Base-by-base conservation (phyloP, 1,284 basidiomycete species). In the Calocybe gambosa region DNA sequence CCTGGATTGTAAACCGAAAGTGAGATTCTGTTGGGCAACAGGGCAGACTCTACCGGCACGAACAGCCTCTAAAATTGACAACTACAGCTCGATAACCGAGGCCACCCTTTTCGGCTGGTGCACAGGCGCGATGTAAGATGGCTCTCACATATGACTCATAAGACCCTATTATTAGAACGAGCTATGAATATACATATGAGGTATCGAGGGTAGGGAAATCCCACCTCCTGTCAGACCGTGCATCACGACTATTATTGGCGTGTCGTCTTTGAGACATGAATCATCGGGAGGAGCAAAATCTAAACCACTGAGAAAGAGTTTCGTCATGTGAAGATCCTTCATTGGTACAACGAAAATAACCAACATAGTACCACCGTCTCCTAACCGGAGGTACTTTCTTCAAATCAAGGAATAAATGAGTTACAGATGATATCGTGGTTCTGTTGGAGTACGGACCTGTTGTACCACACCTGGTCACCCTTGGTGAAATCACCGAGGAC, bases 11-110 rank as follows among this genome's bases (percentile, higher is more conserved):
- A 40, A 47, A 21, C 13, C 42, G 15, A 42, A 47, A 21, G n/a
- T 42, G n/a, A 40, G 42, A 28, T 39, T 50, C 44, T 53, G 40
- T 38, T 25, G 28, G 21, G 35, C 18, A n/a, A n/a, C n/a, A 31
- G 19, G 16, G 7, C 13, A 6, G 20, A 20, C 26, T 9, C 9
- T 5, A 5, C 10, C 10, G 5, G 13, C 13, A 73, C 79, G 56
- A 56, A 87, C 94, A 97, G 57, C 93, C 94, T 55, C 93, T 82
- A 69, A 88, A 95, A 67, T 95, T 74, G 45, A 93, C 78, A 6
- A 96, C 93, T 3, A 91, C 83, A 2, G 80, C 93, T 52, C 93
- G 75, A 63, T 89, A 93, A 5, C 91, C 92, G 38, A 94, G 70
- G 1, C 92, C 93, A 25, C 89, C 90, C 54, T 85, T 68, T 26